Evolutionary conservation across 176 grass and related monocot genomes (phyloP).

Genomic region (Carex cristatella): DNA sequence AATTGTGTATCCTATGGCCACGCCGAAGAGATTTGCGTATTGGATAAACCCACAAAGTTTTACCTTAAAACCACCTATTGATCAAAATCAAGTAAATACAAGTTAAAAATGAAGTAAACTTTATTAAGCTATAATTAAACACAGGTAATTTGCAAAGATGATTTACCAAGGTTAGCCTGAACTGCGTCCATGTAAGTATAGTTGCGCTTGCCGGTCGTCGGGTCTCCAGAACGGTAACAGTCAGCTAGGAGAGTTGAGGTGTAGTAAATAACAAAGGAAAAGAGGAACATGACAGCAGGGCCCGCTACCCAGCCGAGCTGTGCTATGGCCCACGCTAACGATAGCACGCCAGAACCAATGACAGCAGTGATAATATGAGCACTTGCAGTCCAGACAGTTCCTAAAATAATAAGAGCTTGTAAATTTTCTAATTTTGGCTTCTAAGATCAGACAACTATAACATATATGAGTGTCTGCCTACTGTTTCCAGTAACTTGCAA

Average conservation of each 20-base stretch:
- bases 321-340: conserved; percentile 87
- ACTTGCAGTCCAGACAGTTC: conserved; percentile 75
- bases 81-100: neutral
- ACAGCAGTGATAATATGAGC: conserved; percentile 94
- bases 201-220: conserved; percentile 70
- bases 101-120: neutral
- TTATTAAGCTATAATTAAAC: neutral
- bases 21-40: conserved; percentile 64
- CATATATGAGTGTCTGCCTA: neutral
- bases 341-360: conserved; percentile 87
- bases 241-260: conserved; percentile 74
- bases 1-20: conserved; percentile 83
- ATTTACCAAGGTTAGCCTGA: conserved; percentile 67
- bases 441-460: neutral
- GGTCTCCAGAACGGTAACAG: conserved; percentile 86
- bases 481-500: conserved; percentile 1
- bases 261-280: conserved; percentile 76
- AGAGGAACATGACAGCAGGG: conserved; percentile 66
- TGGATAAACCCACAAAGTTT: conserved; percentile 62
- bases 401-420: conserved; percentile 29
- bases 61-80: conserved; percentile 19
- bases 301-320: conserved; percentile 95
- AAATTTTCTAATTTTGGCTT: neutral
- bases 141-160: neutral
- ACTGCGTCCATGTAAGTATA: conserved; percentile 84